phyloP scores from a whole-genome alignment of 1,284 basidiomycete genomes.

The Tremellales sp. region DNA sequence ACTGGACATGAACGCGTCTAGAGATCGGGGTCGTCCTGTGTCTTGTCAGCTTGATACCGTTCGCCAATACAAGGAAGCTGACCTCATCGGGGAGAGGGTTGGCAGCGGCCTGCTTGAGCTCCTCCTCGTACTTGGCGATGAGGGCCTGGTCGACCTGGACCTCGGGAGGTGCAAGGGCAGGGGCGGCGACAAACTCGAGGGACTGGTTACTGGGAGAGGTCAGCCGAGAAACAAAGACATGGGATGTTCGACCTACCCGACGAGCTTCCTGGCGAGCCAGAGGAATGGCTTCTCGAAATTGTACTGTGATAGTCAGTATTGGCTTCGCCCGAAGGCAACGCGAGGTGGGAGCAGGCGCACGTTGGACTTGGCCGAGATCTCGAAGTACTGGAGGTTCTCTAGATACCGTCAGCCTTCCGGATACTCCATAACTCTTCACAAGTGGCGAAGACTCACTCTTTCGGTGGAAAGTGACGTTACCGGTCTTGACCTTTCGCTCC shows the following conservation, averaged over 20 bases:
- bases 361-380: conserved; percentile 99
- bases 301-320: conserved; percentile 54
- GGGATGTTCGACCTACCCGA: conserved; percentile 66
- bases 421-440: no score
- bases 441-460: conserved; percentile 61
- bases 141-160: conserved; percentile 70
- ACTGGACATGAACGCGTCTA: conserved; percentile 14
- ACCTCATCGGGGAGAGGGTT: conserved; percentile 51
- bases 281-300: conserved; percentile 99
- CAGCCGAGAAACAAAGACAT: background rate
- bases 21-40: conserved; percentile 46
- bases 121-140: conserved; percentile 79
- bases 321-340: background rate
- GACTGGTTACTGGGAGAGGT: conserved; percentile 61
- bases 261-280: conserved; percentile 97
- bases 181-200: conserved; percentile 95
- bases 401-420: conserved; percentile 5
- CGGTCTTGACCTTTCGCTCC: conserved; percentile 99
- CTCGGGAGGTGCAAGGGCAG: conserved; percentile 92
- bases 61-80: background rate
- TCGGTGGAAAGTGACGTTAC: conserved; percentile 97
- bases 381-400: conserved; percentile 98
- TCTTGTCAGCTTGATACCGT: background rate
- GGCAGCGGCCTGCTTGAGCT: conserved; percentile 61
- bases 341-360: conserved; percentile 11